These are phyloP conservation scores for Malassezia yamatoensis DNA, from an alignment of 1,284 basidiomycete genomes.

Conservation along the genomic window DNA sequence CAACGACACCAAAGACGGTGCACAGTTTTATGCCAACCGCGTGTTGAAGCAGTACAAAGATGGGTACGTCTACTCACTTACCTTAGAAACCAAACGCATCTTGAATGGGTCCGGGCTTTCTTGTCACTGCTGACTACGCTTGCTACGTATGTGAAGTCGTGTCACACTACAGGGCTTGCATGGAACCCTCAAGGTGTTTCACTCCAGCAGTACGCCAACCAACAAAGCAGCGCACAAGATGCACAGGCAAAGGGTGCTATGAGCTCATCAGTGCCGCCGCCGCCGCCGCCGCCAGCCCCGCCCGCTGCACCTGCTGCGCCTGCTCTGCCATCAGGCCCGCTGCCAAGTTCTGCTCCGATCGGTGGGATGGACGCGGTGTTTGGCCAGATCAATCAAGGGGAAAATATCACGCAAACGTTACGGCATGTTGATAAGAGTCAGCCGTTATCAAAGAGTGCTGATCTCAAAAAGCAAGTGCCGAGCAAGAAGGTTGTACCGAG, in stretches of 20 bases:
- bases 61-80: slow-evolving; percentile 49
- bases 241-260: background rate
- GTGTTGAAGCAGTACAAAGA: slow-evolving; percentile 89
- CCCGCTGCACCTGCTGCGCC: slow-evolving; percentile 50
- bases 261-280: slow-evolving; percentile 50
- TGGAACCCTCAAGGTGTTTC: slow-evolving; percentile 64
- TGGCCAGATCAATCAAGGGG: slow-evolving; percentile 79
- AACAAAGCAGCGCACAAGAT: slow-evolving; percentile 36
- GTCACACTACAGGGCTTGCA: slow-evolving; percentile 72
- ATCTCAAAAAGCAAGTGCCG: no score
- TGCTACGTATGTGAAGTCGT: slow-evolving; percentile 72
- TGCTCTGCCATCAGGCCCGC: slow-evolving; percentile 47
- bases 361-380: slow-evolving; percentile 77
- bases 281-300: slow-evolving; percentile 50
- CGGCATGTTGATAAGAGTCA: slow-evolving; percentile 89
- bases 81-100: slow-evolving; percentile 62
- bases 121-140: slow-evolving; percentile 64
- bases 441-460: slow-evolving; percentile 58
- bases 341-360: slow-evolving; percentile 49
- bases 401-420: slow-evolving; percentile 75
- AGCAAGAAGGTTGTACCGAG: no score
- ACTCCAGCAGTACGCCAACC: slow-evolving; percentile 16
- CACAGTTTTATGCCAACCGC: slow-evolving; percentile 80
- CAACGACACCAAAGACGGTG: slow-evolving; percentile 74
- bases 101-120: slow-evolving; percentile 76